These are phyloP conservation scores for Paralagenidium karlingii DNA, from an alignment of 352 stramenopile genomes.

Conservation along the genomic window DNA sequence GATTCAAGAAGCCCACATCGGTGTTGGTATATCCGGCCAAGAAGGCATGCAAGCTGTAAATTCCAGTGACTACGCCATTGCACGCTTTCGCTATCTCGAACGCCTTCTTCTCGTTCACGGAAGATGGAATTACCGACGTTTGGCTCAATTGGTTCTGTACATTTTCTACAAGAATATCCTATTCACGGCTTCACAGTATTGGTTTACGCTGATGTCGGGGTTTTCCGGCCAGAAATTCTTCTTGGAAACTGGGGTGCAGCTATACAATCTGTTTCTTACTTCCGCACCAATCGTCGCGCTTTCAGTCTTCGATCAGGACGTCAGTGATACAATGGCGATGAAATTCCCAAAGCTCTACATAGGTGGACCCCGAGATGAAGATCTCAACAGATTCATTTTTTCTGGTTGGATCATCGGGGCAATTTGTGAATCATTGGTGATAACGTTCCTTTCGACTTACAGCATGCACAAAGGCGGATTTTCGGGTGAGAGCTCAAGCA, in stretches of 20 bases:
- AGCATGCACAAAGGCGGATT: constrained; percentile 23
- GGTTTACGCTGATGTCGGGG: constrained; percentile 56
- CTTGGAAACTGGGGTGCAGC: constrained; percentile 56
- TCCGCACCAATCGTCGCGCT: constrained; percentile 50
- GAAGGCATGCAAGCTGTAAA: constrained; percentile 90
- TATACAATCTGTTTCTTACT: constrained; percentile 74
- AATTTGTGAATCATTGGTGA: constrained; percentile 57
- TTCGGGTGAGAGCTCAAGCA: constrained; percentile 21
- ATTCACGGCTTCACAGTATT: constrained; percentile 60
- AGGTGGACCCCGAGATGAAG: constrained; percentile 38
- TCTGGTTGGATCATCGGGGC: constrained; percentile 51
- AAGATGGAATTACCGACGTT: constrained; percentile 84
- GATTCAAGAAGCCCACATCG: constrained; percentile 89
- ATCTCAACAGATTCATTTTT: constrained; percentile 57
- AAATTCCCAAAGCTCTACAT: constrained; percentile 63
- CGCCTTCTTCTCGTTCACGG: constrained; percentile 87
- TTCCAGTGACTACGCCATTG: constrained; percentile 90
- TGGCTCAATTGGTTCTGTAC: constrained; percentile 84
- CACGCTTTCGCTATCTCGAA: constrained; percentile 86
- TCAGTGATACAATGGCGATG: constrained; percentile 45
- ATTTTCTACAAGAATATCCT: constrained; percentile 92
- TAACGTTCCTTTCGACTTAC: constrained; percentile 41
- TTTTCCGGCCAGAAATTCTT: constrained; percentile 81
- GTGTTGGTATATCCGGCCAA: constrained; percentile 85
- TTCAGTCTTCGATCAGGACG: constrained; percentile 65